Evolutionary conservation across 106 monocot species (phyloP).

Genomic region (Gastrodia elata): DNA sequence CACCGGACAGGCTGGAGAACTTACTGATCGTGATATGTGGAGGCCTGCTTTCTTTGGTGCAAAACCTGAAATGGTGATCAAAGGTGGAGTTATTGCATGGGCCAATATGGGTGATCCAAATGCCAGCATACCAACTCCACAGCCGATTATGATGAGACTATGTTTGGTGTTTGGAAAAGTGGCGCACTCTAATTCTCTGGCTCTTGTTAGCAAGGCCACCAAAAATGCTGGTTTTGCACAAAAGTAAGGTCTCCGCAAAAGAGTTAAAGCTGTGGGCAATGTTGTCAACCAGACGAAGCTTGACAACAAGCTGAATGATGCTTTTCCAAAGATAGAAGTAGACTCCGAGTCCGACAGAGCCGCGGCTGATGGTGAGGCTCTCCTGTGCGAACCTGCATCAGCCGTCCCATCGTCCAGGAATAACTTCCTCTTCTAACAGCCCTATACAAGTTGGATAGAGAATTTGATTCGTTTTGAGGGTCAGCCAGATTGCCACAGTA

Average conservation of each 20-base stretch:
- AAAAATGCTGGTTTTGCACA: slow-evolving; percentile 43
- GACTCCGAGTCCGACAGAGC: slow-evolving; percentile 82
- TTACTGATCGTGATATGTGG: slow-evolving; percentile 90
- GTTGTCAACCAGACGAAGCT: slow-evolving; percentile 70
- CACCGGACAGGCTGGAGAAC: slow-evolving; percentile 47
- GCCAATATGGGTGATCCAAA: slow-evolving; percentile 99
- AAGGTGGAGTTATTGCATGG: slow-evolving; percentile 93
- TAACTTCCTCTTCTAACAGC: slow-evolving; percentile 93
- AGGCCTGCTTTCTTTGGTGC: slow-evolving; percentile 94
- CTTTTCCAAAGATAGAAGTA: slow-evolving; percentile 71
- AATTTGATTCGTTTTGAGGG: too few relatives aligned
- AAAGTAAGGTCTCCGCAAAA: slow-evolving; percentile 62
- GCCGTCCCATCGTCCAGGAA: slow-evolving; percentile 74
- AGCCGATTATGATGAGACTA: slow-evolving; percentile 93
- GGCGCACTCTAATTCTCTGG: slow-evolving; percentile 78
- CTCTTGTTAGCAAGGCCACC: slow-evolving; percentile 96
- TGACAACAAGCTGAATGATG: slow-evolving; percentile 91
- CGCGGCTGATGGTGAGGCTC: slow-evolving; percentile 74
- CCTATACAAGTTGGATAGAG: too few relatives aligned
- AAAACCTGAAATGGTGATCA: slow-evolving; percentile 95
- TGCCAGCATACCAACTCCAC: slow-evolving; percentile 97
- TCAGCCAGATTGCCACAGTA: too few relatives aligned
- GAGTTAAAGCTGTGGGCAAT: slow-evolving; percentile 72
- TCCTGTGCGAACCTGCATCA: slow-evolving; percentile 45
- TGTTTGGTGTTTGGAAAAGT: slow-evolving; percentile 98